Evolutionary conservation across 1,284 basidiomycete genomes (phyloP).

Genomic region (Megacollybia platyphylla): DNA sequence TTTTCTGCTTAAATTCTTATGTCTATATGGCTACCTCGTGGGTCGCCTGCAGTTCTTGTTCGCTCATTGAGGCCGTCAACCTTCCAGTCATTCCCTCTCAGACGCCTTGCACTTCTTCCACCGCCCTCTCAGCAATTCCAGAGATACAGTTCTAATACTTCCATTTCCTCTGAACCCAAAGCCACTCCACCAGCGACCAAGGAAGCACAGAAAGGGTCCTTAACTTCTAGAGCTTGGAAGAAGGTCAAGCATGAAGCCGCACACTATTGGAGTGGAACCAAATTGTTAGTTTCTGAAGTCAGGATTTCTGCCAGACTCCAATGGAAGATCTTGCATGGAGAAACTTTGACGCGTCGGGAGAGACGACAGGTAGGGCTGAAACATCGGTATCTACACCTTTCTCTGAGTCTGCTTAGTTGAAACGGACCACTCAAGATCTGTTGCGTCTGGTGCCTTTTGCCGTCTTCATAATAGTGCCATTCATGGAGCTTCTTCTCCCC

Average conservation of each 20-base stretch:
- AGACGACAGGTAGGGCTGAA: conserved; percentile 68
- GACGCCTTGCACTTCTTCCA: conserved; percentile 9
- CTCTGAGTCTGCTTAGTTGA: conserved; percentile 43
- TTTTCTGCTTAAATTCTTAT: conserved; percentile 17
- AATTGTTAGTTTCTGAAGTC: conserved; percentile 91
- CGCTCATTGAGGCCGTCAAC: conserved; percentile 23
- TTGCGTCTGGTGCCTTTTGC: conserved; percentile 91
- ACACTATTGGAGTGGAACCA: conserved; percentile 97
- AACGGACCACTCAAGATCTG: conserved; percentile 87
- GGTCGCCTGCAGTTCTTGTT: conserved; percentile 27
- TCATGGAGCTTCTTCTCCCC: conserved; percentile 97
- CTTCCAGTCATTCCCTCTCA: conserved; percentile 9
- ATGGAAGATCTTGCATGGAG: conserved; percentile 88
- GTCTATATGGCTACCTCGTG: conserved; percentile 55
- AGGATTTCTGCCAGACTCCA: conserved; percentile 82
- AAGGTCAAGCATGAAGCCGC: conserved; percentile 91
- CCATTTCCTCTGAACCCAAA: conserved; percentile 25
- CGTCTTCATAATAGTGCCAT: conserved; percentile 91
- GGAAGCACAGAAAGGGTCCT: conserved; percentile 34
- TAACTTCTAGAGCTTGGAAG: conserved; percentile 65
- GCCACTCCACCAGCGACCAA: conserved; percentile 36
- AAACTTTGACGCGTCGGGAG: conserved; percentile 85
- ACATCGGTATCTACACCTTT: conserved; percentile 2
- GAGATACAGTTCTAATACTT: conserved; percentile 1
- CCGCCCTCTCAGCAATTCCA: conserved; percentile 3